Base-by-base conservation (phyloP, 1,139 yeast species). In the Trichomonascaceae sp. region DNA sequence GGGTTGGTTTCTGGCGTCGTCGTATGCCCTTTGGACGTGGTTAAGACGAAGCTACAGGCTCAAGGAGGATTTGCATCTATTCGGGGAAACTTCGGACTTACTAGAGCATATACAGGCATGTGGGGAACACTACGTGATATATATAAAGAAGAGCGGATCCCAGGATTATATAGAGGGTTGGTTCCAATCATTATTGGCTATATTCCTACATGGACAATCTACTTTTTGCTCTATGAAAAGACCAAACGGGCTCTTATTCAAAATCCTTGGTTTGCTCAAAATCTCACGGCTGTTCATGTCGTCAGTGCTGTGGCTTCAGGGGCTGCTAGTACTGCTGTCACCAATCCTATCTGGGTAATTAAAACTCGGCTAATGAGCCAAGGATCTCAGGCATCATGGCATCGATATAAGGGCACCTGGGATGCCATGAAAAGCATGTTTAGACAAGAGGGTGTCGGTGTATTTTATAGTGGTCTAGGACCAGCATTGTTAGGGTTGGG, bases 261-360 rank as follows among this genome's bases (percentile, higher is more conserved):
- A 39, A 52, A 47, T 52, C 36, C 52, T 54, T 19, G 45, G 24
- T 17, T 44, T 19, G 30, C 46, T 13, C 15, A 18, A 2, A 43
- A 51, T 18, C 85, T 82, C 38, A 79, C 82, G 47, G 56, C 82
- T 17, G 73, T 79, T 48, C 93, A 89, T 70, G 84, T 91, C 56
- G 74, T 81, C 55, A 82, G 95, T 46, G 98, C 99, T 0, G 78
- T 91, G 53, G 80, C 91, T 3, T 96, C 98, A 0, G 99, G 99
- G 18, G 82, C 88, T 60, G 81, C 84, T 9, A 87, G 96, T 2
- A 86, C 97, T 0, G 76, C 89, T n/a, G 73, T 85, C 9, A 95
- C 96, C 0, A 95, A 93, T 69, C 99, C 99, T 7, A 87, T 93
- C 39, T 93, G 99, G 99, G 98, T 93, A 36, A 89, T 93, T 44